Evolutionary conservation across 106 monocot genomes (phyloP).

Genomic region (Dendrobium chrysotoxum): DNA sequence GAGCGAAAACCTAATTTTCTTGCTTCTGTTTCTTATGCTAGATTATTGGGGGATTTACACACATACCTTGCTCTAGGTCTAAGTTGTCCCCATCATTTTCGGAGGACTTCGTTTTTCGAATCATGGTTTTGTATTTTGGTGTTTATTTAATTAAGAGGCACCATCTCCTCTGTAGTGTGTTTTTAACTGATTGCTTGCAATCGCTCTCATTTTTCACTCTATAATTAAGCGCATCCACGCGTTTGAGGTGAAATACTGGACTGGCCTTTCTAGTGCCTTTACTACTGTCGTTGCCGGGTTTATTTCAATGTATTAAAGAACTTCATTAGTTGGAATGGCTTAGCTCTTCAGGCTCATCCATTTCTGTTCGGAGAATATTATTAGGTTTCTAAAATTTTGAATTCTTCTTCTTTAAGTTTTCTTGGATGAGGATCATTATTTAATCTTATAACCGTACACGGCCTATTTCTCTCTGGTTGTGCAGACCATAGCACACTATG

Average conservation of each 20-base stretch:
- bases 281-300: not conserved
- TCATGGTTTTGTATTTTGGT: not conserved
- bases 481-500: constrained; percentile 85
- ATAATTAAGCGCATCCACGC: not conserved
- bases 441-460: not conserved
- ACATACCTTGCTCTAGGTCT: not conserved
- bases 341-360: not conserved
- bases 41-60: not conserved
- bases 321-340: not conserved
- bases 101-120: not conserved
- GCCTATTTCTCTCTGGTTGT: not conserved
- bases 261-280: not conserved
- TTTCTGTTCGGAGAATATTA: not conserved
- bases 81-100: not conserved
- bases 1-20: not conserved
- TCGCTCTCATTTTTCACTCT: not conserved
- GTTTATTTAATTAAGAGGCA: too few relatives aligned
- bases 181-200: not conserved
- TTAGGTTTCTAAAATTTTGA: not conserved
- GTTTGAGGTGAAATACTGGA: too few relatives aligned
- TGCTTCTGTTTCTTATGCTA: not conserved
- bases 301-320: not conserved
- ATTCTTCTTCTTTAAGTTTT: not conserved
- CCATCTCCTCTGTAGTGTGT: not conserved
- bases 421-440: not conserved